phyloP scores from a whole-genome alignment of 2,329 filamentous ascomycete genomes.

The Alternaria burnsii region DNA sequence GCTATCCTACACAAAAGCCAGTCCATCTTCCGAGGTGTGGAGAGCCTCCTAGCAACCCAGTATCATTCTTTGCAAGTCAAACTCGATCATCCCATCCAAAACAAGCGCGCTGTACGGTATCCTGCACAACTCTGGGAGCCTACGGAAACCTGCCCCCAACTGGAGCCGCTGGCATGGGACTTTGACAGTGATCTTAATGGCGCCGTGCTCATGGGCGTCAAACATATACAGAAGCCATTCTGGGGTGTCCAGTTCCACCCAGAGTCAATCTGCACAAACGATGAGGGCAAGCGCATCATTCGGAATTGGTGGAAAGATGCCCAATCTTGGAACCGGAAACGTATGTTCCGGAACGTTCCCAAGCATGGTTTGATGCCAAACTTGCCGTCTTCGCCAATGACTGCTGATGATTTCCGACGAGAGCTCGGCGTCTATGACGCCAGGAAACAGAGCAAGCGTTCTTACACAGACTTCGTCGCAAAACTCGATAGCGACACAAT shows the following conservation, averaged over 20 bases:
- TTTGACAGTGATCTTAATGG: constrained; percentile 58
- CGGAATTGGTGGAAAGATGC: constrained; percentile 78
- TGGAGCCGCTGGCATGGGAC: constrained; percentile 60
- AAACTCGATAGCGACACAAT: constrained; percentile 24
- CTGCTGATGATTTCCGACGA: constrained; percentile 28
- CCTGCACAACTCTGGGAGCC: constrained; percentile 53
- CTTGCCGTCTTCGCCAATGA: constrained; percentile 25
- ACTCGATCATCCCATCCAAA: constrained; percentile 46
- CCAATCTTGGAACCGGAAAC: constrained; percentile 59
- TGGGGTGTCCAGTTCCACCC: constrained; percentile 93
- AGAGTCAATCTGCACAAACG: constrained; percentile 84
- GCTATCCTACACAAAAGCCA: constrained; percentile 66
- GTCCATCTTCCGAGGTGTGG: constrained; percentile 72
- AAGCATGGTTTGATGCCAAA: constrained; percentile 19
- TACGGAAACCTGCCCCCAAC: constrained; percentile 44
- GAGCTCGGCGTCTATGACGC: constrained; percentile 26
- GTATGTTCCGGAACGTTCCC: constrained; percentile 20
- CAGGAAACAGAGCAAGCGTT: constrained; percentile 14
- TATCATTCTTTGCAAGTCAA: constrained; percentile 72
- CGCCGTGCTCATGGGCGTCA: constrained; percentile 78
- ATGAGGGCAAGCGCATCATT: constrained; percentile 70
- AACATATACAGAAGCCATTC: constrained; percentile 73
- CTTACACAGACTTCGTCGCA: constrained; percentile 10
- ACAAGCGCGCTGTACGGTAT: constrained; percentile 44
- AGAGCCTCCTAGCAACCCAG: constrained; percentile 73